Conservation (phyloP, 108 stramenopile genomes). For the Cyclostephanos tholiformis region DNA sequence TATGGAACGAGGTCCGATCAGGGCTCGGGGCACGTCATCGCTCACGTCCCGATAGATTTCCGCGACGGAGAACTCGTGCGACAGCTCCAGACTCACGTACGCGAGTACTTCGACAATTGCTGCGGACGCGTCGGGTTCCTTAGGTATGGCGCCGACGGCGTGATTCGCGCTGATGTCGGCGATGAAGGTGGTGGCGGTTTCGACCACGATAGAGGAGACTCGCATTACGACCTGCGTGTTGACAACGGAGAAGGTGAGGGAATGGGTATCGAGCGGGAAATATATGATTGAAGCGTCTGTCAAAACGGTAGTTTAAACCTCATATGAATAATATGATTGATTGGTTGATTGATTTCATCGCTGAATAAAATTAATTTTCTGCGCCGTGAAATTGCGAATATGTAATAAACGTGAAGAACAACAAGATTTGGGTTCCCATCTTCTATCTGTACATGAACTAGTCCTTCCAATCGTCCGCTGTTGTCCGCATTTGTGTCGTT, state of each 20-base stretch:
- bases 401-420: no score
- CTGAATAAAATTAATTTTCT: no score
- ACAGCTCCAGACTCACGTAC: slow-evolving; percentile 64
- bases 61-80: slow-evolving; percentile 65
- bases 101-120: slow-evolving; percentile 57
- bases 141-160: slow-evolving; percentile 30
- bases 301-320: no score
- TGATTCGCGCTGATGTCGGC: slow-evolving; percentile 24
- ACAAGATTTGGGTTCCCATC: no score
- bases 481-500: no score
- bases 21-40: slow-evolving; percentile 52
- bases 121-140: slow-evolving; percentile 49
- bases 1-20: slow-evolving; percentile 63
- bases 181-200: background rate
- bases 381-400: no score
- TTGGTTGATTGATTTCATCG: no score
- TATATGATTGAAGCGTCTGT: background rate
- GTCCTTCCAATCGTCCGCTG: no score
- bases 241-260: background rate
- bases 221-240: background rate
- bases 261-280: background rate
- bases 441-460: no score
- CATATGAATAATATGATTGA: no score
- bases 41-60: slow-evolving; percentile 80
- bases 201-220: background rate